Evolutionary conservation across 2,329 filamentous ascomycete genomes (phyloP), one percentile per base, ranked within the genome.

Genomic region (Pseudogymnoascus sp.): DNA sequence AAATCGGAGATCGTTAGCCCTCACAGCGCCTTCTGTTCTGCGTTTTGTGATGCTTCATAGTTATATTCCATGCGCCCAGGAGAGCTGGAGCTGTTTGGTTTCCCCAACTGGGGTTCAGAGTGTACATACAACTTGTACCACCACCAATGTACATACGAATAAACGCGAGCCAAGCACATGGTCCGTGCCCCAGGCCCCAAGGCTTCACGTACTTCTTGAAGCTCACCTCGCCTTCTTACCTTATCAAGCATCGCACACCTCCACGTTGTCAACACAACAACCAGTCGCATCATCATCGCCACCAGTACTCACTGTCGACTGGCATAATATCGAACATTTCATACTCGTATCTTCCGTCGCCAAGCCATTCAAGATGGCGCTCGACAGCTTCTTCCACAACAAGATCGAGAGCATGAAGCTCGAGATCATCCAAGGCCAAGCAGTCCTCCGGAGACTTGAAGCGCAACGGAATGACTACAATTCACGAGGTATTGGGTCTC

Each of bases 351-450:
- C 11, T 54, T 54, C 28, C 16, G 47, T 54, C 28, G 47, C 47
- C 47, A 35, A 54, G 47, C 9, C 28, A 12, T 39, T 57, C 84
- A 87, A 74, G 75, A 99, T 99, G 94, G 92, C 93, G 85, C 90
- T 99, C 79, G 94, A 97, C 78, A 96, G 89, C 78, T 99, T 97
- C 81, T 99, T 96, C 78, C 90, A 94, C 80, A 97, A 97, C 83
- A 99, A 99, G 84, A 97, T 97, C 79, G 94, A 99, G 90, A 87
- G 89, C 76, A 96, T 97, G 90, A 97, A 97, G 88, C 92, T 99
- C 76, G 93, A 99, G 85, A 99, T 99, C 75, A 93, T 99, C 75
- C 93, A 97, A 79, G 93, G 94, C 61, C 94, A 99, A 79, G 93
- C 94, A 61, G 92, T 96, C 62, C 82, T 99, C 65, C 89, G 94